These are phyloP conservation scores for Solanum appendiculatum DNA, from an alignment of 257 asterid species.

Conservation along the genomic window DNA sequence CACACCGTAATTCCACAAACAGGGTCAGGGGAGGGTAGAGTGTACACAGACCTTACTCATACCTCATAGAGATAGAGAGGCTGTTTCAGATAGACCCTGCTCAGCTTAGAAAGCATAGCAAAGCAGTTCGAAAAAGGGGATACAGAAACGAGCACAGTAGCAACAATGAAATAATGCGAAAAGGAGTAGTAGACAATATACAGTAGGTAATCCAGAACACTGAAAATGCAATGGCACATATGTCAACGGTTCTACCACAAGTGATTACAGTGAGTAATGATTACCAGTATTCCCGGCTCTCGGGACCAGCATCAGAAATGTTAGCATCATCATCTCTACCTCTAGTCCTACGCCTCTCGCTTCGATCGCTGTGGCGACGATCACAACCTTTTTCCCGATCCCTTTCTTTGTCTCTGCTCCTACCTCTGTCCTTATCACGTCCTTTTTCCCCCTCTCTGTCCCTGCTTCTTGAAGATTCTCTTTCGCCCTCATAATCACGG, in stretches of 20 bases:
- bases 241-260: neutral
- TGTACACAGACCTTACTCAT: neutral
- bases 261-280: neutral
- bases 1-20: neutral
- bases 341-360: slow-evolving; percentile 61
- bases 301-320: slow-evolving; percentile 30
- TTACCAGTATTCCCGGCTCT: slow-evolving; percentile 38
- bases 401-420: slow-evolving; percentile 7
- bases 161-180: neutral
- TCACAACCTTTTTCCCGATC: slow-evolving; percentile 57
- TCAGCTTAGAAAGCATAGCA: neutral
- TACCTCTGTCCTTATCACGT: slow-evolving; percentile 5
- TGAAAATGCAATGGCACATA: neutral
- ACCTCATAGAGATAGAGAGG: neutral
- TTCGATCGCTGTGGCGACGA: slow-evolving; percentile 53
- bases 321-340: slow-evolving; percentile 35
- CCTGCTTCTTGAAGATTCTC: slow-evolving; percentile 8
- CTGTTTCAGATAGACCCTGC: neutral
- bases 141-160: neutral
- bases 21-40: neutral
- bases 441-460: slow-evolving; percentile 2
- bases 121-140: neutral
- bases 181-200: neutral
- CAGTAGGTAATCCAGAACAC: neutral
- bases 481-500: neutral